phyloP scores from a whole-genome alignment of 2,329 filamentous ascomycete genomes.

The Sclerotinia minor region DNA sequence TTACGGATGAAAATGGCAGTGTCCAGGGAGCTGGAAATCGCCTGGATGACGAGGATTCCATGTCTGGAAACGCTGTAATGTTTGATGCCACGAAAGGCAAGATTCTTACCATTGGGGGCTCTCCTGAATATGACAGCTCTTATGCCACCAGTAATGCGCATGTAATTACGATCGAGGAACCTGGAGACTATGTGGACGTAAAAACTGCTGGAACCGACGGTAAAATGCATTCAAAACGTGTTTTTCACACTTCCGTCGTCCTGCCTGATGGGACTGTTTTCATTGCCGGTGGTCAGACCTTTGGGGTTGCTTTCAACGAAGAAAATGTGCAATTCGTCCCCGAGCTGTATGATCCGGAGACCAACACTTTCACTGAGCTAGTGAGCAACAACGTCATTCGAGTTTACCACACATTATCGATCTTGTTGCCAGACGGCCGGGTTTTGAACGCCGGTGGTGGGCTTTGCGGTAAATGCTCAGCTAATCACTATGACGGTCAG shows the following conservation, averaged over 20 bases:
- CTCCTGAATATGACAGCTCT: slow-evolving; percentile 8
- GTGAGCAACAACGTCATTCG: slow-evolving; percentile 3
- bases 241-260: slow-evolving; percentile 14
- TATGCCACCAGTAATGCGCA: slow-evolving; percentile 3
- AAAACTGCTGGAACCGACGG: background rate
- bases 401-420: slow-evolving; percentile 15
- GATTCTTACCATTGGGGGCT: slow-evolving; percentile 11
- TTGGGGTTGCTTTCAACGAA: slow-evolving; percentile 12
- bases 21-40: slow-evolving; percentile 1
- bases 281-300: slow-evolving; percentile 10
- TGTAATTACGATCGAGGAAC: slow-evolving; percentile 1
- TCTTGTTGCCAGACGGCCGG: slow-evolving; percentile 6
- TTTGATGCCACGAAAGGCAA: slow-evolving; percentile 12
- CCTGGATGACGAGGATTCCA: background rate
- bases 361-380: slow-evolving; percentile 9
- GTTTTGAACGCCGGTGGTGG: slow-evolving; percentile 14
- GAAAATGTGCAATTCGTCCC: slow-evolving; percentile 10
- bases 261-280: slow-evolving; percentile 14
- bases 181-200: background rate
- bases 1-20: slow-evolving; percentile 5
- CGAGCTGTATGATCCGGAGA: background rate
- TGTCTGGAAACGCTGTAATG: slow-evolving; percentile 18
- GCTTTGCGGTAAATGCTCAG: slow-evolving; percentile 8
- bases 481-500: slow-evolving; percentile 13
- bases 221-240: slow-evolving; percentile 9